These are phyloP conservation scores for Calonectria pauciramosa DNA, from an alignment of 2,329 filamentous ascomycete genomes.

Conservation along the genomic window DNA sequence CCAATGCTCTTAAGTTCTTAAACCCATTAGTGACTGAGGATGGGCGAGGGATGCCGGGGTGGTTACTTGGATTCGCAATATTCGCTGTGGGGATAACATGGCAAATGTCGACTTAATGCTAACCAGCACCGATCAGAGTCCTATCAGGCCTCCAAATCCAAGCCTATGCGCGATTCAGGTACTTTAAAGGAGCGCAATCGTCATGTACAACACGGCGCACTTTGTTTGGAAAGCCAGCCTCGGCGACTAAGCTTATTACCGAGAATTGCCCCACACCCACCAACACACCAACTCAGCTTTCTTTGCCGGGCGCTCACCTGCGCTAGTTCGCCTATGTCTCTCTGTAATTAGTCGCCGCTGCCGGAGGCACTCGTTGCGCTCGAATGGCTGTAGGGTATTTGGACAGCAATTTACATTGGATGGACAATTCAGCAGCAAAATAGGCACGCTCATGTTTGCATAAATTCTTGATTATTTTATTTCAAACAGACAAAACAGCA, in stretches of 20 bases:
- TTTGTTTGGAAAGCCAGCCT: background rate
- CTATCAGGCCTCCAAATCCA: background rate
- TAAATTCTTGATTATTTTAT: too few relatives aligned
- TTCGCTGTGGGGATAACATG: background rate
- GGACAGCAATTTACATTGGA: too few relatives aligned
- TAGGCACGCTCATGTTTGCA: too few relatives aligned
- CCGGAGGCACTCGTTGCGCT: too few relatives aligned
- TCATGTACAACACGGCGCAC: background rate
- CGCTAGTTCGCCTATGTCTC: too few relatives aligned
- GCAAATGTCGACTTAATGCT: background rate
- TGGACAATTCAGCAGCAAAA: too few relatives aligned
- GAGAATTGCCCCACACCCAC: background rate
- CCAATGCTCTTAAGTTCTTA: background rate
- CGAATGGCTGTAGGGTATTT: too few relatives aligned
- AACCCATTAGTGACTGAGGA: background rate
- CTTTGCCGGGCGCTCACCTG: too few relatives aligned
- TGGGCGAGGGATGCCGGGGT: background rate
- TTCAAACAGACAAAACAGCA: too few relatives aligned
- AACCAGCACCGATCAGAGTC: background rate
- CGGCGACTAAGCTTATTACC: background rate
- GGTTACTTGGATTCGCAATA: background rate
- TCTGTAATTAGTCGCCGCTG: too few relatives aligned
- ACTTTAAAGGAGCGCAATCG: background rate
- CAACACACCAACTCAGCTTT: background rate
- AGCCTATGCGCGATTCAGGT: background rate